Evolutionary conservation across 2,329 filamentous ascomycete species (phyloP), one percentile per base, ranked within the genome.

Genomic region (Amesomyces nigricolor): DNA sequence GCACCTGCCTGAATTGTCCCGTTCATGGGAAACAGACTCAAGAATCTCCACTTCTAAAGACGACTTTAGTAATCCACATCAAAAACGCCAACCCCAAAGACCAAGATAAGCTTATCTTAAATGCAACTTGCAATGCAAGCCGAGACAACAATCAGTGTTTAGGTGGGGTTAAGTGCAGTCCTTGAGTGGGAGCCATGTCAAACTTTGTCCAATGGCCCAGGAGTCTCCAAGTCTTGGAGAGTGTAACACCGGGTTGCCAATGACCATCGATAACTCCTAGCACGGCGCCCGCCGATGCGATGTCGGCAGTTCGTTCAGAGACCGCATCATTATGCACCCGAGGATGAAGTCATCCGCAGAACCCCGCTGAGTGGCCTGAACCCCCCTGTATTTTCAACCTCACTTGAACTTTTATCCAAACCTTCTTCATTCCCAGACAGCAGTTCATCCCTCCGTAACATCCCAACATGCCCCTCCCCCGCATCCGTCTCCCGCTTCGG

Each of bases 401-500:
- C 4, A 26, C 4, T 35, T 35, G 4, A 35, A 35, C 32, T 2
- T 35, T 9, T 10, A 35, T 35, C 8, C 11, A 10, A 9, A 11
- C 3, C 32, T 35, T 35, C 22, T 35, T 35, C 32, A 35, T 5
- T 35, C 8, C 32, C 4, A 7, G 11, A 35, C 32, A 35, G 32
- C 32, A 35, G 22, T 26, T 26, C 4, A 26, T 26, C 11, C 32
- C 32, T 9, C 32, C 32, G 9, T 7, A 35, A 22, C 4, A 45
- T 16, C 30, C 35, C 52, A 44, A n/a, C 29, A 54, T 58, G 56
- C 47, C 47, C 13, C 30, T 63, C 44, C 47, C 63, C 58, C 39
- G 49, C 32, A n/a, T 61, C 44, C 51, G 47, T 47, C 47, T 61
- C 44, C 57, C 54, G 2, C 44, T 4, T 16, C 47, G 29, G 1